Base-by-base conservation (phyloP, 177 flowering plant species). In the Tripterygium wilfordii region DNA sequence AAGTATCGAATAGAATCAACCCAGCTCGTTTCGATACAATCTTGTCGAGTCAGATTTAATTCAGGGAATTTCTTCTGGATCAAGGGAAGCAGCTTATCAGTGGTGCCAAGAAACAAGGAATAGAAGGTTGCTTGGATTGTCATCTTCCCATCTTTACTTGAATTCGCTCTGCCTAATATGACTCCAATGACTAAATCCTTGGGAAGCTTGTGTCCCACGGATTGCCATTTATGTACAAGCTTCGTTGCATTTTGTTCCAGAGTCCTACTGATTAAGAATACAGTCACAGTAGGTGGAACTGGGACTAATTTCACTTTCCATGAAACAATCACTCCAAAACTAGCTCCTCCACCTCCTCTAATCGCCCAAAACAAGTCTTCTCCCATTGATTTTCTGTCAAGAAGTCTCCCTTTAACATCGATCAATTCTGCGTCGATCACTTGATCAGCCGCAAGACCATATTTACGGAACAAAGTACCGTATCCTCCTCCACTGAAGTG, bases 301-400 rank as follows among this genome's bases (percentile, higher is more conserved):
- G 21, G 31, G 3, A 65, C 64, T 15, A 65, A 29, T 2, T 29
- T 41, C 8, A 60, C 3, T 17, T 35, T 65, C 29, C 45, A 67
- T 1, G 45, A 27, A 0, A 68, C n/a, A 1, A 68, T 20, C 4
- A 68, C 72, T 2, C 69, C 72, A 20, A 68, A 64, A 38, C 65
- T 68, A 4, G 47, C 55, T 20, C 62, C 69, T 2, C 69, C 72
- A 0, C 72, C 72, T 2, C 72, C 72, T 40, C 48, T 50, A 8
- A 68, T 54, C 2, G 72, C 72, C 72, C 72, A 68, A 7, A 68
- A 68, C 0, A 68, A 42, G 23, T 68, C 72, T 17, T 63, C 65
- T 0, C 72, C 72, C 68, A 68, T 62, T 2, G 61, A 29, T 3
- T 39, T 15, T 14, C 64, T 27, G 15, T 67, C 64, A 4, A 58